phyloP scores from a whole-genome alignment of 192 early-diverging fungal genomes.

The Backusella sp. region DNA sequence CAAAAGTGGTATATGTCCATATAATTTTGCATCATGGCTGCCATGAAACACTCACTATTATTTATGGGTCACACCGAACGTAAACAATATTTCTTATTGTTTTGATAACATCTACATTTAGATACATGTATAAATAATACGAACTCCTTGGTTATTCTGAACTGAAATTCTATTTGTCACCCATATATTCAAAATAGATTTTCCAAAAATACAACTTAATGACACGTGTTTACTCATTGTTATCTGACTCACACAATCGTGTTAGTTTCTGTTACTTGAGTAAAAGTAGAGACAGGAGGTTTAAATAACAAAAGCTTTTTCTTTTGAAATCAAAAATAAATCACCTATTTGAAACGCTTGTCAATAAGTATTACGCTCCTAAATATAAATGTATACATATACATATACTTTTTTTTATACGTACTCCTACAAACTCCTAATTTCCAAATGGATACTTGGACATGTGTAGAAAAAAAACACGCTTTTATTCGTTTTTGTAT shows the following conservation, averaged over 20 bases:
- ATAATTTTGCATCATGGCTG: background rate
- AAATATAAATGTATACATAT: background rate
- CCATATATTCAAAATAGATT: conserved; percentile 3
- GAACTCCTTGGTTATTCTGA: background rate
- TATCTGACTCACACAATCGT: background rate
- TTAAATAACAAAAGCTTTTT: background rate
- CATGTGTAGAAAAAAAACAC: conserved; percentile 8
- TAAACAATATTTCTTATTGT: conserved; percentile 2
- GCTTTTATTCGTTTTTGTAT: background rate
- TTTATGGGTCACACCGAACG: background rate
- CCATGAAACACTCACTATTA: background rate
- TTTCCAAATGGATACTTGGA: conserved; percentile 6
- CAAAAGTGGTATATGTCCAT: conserved; percentile 1
- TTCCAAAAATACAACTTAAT: conserved; percentile 4
- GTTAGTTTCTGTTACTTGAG: background rate
- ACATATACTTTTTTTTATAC: background rate
- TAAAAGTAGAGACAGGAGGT: background rate
- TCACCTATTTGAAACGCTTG: background rate
- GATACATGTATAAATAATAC: background rate
- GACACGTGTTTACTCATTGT: conserved; percentile 1
- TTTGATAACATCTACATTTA: conserved; percentile 7
- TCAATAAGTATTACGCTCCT: background rate
- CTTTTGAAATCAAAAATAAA: background rate
- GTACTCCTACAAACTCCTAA: background rate
- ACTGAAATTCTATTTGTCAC: background rate